A percentile compares a stretch with the other conserved stretches of the same genome.
Evolutionary conservation across 2,329 filamentous ascomycete species (phyloP).

Genomic region (Westerdykella aurantiaca): DNA sequence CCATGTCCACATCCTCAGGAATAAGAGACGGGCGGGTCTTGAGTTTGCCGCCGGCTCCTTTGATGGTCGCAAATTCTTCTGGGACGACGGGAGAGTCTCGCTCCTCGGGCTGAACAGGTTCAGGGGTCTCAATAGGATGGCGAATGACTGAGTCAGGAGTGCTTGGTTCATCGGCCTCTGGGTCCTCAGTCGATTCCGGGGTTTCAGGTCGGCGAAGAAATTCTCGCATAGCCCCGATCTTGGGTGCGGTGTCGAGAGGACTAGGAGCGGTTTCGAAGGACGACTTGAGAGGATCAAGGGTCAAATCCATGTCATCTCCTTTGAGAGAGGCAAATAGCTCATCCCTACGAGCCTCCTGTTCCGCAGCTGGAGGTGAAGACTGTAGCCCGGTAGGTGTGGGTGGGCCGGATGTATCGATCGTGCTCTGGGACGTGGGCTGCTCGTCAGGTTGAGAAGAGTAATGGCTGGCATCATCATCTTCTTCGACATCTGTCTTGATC

Average conservation of each 20-base stretch:
- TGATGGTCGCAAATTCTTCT: constrained; percentile 80
- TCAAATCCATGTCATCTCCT: constrained; percentile 49
- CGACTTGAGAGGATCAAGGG: constrained; percentile 51
- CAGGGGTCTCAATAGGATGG: constrained; percentile 52
- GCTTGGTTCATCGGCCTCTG: constrained; percentile 53
- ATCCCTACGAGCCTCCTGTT: constrained; percentile 29
- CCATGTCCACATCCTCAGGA: constrained; percentile 80
- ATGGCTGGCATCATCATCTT: constrained; percentile 53
- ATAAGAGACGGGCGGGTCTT: constrained; percentile 87
- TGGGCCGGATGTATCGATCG: constrained; percentile 39
- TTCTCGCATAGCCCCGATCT: constrained; percentile 36
- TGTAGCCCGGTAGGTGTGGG: constrained; percentile 41
- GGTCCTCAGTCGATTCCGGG: constrained; percentile 38
- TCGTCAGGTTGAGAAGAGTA: constrained; percentile 47
- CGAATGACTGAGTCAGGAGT: constrained; percentile 90
- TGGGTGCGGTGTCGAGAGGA: constrained; percentile 29
- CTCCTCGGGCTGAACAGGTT: constrained; percentile 34
- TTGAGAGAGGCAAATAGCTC: constrained; percentile 47
- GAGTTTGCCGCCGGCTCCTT: constrained; percentile 75
- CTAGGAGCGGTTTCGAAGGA: constrained; percentile 26
- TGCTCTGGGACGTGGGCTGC: constrained; percentile 30
- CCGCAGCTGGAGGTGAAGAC: constrained; percentile 23
- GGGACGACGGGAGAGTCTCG: constrained; percentile 59
- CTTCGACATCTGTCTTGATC: constrained; percentile 25
- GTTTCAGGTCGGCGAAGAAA: constrained; percentile 48